phyloP scores from a whole-genome alignment of 2,329 filamentous ascomycete genomes.

The Sclerotinia glacialis region DNA sequence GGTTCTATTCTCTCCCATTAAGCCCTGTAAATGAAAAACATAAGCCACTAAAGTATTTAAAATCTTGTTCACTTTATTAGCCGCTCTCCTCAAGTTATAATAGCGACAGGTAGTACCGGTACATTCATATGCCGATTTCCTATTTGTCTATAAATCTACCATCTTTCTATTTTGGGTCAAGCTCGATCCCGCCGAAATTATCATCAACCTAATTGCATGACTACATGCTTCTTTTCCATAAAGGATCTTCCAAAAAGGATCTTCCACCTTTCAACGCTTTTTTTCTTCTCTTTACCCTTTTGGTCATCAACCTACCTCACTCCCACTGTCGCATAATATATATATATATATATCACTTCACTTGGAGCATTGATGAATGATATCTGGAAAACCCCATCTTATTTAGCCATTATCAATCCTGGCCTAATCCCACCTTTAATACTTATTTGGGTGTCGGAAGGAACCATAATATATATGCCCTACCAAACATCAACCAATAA shows the following conservation, averaged over 20 bases:
- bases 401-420: slow-evolving; percentile 9
- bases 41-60: not conserved
- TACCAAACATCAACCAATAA: slow-evolving; percentile 1
- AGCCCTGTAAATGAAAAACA: not conserved
- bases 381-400: not conserved
- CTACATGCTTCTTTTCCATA: slow-evolving; percentile 7
- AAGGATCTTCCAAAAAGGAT: not conserved
- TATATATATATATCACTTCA: not conserved
- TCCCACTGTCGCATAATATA: not conserved
- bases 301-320: not conserved
- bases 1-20: too few relatives aligned
- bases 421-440: not conserved
- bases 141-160: not conserved
- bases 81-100: too few relatives aligned
- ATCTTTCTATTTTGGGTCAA: slow-evolving; percentile 1
- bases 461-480: not conserved
- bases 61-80: not conserved
- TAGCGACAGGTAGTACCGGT: too few relatives aligned
- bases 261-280: not conserved
- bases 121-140: not conserved
- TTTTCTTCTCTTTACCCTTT: not conserved
- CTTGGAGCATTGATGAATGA: not conserved
- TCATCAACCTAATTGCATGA: not conserved
- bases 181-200: not conserved
- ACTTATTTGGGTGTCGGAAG: not conserved